Conservation (phyloP, 805 yeast species). For the Dipodascus albidus region DNA sequence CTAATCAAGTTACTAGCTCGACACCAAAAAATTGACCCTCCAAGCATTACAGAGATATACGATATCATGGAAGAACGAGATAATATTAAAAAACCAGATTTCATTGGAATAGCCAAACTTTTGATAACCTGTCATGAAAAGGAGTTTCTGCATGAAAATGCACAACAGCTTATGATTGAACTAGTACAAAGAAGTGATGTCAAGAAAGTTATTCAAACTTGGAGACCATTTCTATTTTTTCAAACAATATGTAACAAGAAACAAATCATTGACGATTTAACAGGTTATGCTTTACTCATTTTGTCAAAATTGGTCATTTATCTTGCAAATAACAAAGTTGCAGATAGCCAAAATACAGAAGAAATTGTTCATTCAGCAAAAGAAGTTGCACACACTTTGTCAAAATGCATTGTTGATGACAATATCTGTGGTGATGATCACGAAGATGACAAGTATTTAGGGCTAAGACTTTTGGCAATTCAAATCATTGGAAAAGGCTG, state of each 20-base stretch:
- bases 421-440: slow-evolving; percentile 8
- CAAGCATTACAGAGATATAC: background rate
- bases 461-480: slow-evolving; percentile 10
- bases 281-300: background rate
- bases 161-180: background rate
- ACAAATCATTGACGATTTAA: background rate
- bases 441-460: background rate
- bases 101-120: background rate
- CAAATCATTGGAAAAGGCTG: slow-evolving; percentile 17
- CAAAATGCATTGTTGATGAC: background rate
- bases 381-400: background rate
- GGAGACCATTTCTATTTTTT: background rate
- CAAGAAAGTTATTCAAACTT: background rate
- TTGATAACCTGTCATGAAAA: background rate
- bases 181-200: background rate
- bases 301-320: background rate
- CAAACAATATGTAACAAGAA: background rate
- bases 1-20: background rate
- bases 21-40: background rate
- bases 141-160: background rate
- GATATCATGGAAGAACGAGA: background rate
- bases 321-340: background rate
- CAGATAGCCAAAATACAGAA: too few species aligned
- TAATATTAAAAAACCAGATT: background rate
- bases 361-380: background rate